phyloP scores from a whole-genome alignment of 495 filamentous ascomycete genomes.

The Penicillium argentinense region DNA sequence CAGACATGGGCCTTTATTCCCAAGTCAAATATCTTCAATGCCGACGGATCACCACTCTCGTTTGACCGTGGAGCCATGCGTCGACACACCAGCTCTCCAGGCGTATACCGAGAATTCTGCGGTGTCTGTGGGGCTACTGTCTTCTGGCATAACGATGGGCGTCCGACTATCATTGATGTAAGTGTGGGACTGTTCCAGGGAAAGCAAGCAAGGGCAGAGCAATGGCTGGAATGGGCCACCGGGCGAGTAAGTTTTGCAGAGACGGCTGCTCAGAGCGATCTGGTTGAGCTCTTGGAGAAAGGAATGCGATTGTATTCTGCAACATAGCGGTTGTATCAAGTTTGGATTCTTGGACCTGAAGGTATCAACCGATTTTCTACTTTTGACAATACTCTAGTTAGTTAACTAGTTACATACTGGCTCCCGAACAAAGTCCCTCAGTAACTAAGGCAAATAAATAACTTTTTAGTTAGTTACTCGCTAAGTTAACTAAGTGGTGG shows the following conservation, averaged over 20 bases:
- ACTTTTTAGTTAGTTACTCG: too few relatives aligned
- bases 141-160: constrained; percentile 61
- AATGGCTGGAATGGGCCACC: constrained; percentile 62
- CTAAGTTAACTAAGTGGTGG: too few relatives aligned
- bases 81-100: constrained; percentile 53
- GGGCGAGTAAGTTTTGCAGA: constrained; percentile 62
- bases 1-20: constrained; percentile 70
- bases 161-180: constrained; percentile 63
- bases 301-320: constrained; percentile 16
- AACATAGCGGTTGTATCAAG: background rate
- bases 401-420: too few relatives aligned
- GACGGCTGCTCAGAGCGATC: constrained; percentile 45
- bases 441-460: too few relatives aligned
- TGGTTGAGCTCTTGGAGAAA: constrained; percentile 33
- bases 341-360: too few relatives aligned
- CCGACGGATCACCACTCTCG: constrained; percentile 33
- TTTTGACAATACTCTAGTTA: too few relatives aligned
- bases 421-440: too few relatives aligned
- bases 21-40: constrained; percentile 55
- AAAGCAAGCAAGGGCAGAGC: constrained; percentile 53
- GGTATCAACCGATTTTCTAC: too few relatives aligned
- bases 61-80: constrained; percentile 51
- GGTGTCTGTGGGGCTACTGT: constrained; percentile 61
- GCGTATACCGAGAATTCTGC: constrained; percentile 64
- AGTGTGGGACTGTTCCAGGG: constrained; percentile 61